These are phyloP conservation scores for Wickerhamiella musiphila DNA, from an alignment of 805 yeast genomes.

Conservation along the genomic window DNA sequence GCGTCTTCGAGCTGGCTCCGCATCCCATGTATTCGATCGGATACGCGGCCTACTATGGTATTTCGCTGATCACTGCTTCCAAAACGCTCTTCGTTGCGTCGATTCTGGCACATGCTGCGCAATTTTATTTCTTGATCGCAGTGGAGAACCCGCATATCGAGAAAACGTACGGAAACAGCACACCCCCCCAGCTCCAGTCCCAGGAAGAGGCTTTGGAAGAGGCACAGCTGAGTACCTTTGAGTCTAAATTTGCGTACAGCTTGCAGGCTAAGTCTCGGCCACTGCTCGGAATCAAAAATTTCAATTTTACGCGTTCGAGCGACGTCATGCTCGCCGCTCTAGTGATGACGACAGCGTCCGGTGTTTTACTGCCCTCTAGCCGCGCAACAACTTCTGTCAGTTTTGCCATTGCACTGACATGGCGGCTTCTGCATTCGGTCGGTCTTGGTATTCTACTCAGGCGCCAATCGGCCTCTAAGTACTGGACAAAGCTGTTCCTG, in stretches of 20 bases:
- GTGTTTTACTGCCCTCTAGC: conserved; percentile 16
- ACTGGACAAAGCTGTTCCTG: conserved; percentile 47
- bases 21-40: conserved; percentile 90
- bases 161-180: conserved; percentile 32
- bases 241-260: not conserved
- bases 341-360: conserved; percentile 19
- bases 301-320: conserved; percentile 43
- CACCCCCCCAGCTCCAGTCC: not conserved
- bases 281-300: conserved; percentile 44
- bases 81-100: conserved; percentile 55
- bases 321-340: conserved; percentile 28
- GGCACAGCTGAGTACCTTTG: no score
- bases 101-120: conserved; percentile 56
- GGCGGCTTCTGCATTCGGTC: conserved; percentile 35
- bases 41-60: conserved; percentile 72
- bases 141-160: conserved; percentile 82
- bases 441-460: conserved; percentile 35
- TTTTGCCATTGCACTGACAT: conserved; percentile 25
- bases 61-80: conserved; percentile 59
- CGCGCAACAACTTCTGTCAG: conserved; percentile 8
- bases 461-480: conserved; percentile 41
- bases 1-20: conserved; percentile 77
- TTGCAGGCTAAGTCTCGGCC: conserved; percentile 3
- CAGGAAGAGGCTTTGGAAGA: conserved; percentile 1
- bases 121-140: conserved; percentile 52